Evolutionary conservation across 2,329 filamentous ascomycete genomes (phyloP).

Genomic region (Paracorniculantispora psalliotae): DNA sequence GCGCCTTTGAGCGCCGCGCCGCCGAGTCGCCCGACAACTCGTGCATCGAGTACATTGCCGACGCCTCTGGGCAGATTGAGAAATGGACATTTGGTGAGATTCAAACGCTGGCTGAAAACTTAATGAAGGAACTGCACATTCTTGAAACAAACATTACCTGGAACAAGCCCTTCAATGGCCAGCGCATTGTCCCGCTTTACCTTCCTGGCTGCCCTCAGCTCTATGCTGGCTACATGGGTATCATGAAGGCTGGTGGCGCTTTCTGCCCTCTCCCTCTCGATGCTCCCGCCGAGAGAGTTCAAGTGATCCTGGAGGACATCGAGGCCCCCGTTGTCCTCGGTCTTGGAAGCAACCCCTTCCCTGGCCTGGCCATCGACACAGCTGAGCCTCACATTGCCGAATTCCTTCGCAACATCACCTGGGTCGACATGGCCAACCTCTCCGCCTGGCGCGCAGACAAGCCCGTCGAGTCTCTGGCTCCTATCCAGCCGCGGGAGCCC

Average conservation of each 20-base stretch:
- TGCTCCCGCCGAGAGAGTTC: slow-evolving; percentile 12
- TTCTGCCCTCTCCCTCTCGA: slow-evolving; percentile 13
- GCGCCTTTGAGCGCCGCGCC: slow-evolving; percentile 11
- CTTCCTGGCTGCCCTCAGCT: slow-evolving; percentile 13
- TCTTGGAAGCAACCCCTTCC: slow-evolving; percentile 21
- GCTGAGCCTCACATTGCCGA: slow-evolving; percentile 19
- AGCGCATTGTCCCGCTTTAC: slow-evolving; percentile 35
- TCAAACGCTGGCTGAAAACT: not conserved
- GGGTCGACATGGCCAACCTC: slow-evolving; percentile 13
- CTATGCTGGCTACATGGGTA: slow-evolving; percentile 15
- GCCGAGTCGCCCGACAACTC: slow-evolving; percentile 5
- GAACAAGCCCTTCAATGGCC: slow-evolving; percentile 30
- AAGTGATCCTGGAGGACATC: slow-evolving; percentile 9
- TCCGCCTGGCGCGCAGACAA: slow-evolving; percentile 5
- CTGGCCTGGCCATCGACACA: slow-evolving; percentile 16
- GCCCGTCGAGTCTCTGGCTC: not conserved
- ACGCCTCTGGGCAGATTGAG: slow-evolving; percentile 6
- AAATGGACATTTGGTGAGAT: slow-evolving; percentile 9
- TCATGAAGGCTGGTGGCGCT: slow-evolving; percentile 11
- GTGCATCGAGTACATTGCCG: slow-evolving; percentile 12
- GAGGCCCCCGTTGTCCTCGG: slow-evolving; percentile 15
- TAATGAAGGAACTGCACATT: slow-evolving; percentile 9
- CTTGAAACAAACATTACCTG: slow-evolving; percentile 34
- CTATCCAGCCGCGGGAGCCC: not conserved
- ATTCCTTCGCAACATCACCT: slow-evolving; percentile 7